Percentiles rank a stretch among this genome's conserved stretches.
phyloP scores from a whole-genome alignment of 2,329 filamentous ascomycete species.

The Shiraia sp. region DNA sequence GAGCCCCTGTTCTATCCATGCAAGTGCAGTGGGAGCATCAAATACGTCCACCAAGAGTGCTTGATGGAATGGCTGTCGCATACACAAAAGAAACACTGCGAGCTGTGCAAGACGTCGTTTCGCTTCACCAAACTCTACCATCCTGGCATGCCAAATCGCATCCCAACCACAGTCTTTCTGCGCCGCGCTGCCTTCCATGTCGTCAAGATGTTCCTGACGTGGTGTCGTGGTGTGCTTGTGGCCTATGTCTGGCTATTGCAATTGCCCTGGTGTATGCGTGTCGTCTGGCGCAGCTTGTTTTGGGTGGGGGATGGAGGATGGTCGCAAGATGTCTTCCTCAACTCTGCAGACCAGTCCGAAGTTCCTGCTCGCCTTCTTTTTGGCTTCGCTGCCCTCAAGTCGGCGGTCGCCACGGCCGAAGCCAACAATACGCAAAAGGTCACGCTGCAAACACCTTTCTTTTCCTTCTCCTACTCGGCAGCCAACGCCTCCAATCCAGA shows the following conservation, averaged over 20 bases:
- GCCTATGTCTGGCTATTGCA: constrained; percentile 84
- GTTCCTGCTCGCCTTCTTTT: constrained; percentile 2
- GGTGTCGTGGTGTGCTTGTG: constrained; percentile 78
- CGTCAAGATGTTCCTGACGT: constrained; percentile 71
- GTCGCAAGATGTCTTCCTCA: constrained; percentile 49
- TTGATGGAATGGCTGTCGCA: constrained; percentile 99
- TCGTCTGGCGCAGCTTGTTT: constrained; percentile 91
- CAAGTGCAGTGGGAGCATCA: constrained; percentile 99
- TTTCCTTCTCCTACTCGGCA: constrained; percentile 46
- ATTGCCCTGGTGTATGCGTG: constrained; percentile 87
- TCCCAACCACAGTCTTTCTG: constrained; percentile 81
- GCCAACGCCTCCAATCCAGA: constrained; percentile 45
- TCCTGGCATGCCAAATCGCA: constrained; percentile 83
- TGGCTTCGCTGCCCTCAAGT: constrained; percentile 23
- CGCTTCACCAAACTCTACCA: constrained; percentile 98
- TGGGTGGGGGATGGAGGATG: constrained; percentile 86
- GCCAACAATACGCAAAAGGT: constrained; percentile 22
- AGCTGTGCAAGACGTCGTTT: constrained; percentile 97
- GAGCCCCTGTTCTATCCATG: constrained; percentile 96
- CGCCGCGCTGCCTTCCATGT: constrained; percentile 76
- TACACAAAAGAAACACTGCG: constrained; percentile 99
- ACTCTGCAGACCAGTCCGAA: constrained; percentile 9
- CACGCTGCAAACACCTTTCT: constrained; percentile 35
- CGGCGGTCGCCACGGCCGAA: constrained; percentile 22
- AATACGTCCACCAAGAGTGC: constrained; percentile 96